Percentiles rank a stretch among this genome's conserved stretches.
Evolutionary conservation across 1,284 basidiomycete genomes (phyloP).

Genomic region (Trametes pubescens): DNA sequence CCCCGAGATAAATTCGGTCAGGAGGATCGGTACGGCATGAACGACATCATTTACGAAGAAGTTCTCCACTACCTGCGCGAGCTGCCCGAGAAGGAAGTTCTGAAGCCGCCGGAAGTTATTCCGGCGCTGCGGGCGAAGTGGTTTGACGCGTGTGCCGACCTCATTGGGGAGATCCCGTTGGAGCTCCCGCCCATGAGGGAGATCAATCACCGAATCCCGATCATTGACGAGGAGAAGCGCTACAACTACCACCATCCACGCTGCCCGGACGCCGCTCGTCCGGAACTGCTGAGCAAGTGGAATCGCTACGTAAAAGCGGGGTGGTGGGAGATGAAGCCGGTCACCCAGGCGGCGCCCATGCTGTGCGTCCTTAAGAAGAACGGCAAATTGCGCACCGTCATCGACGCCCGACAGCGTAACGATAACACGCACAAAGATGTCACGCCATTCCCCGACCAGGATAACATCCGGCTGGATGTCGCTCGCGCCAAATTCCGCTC

Average conservation of each 20-base stretch:
- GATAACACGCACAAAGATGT: conserved; percentile 41
- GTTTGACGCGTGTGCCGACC: neutral
- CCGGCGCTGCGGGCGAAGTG: no score
- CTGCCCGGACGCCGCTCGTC: conserved; percentile 27
- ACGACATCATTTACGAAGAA: neutral
- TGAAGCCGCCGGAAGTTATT: no score
- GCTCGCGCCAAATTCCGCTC: conserved; percentile 33
- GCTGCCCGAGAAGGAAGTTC: no score
- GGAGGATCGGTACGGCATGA: neutral
- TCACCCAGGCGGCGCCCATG: conserved; percentile 32
- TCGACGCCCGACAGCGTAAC: conserved; percentile 37
- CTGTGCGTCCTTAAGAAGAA: conserved; percentile 35
- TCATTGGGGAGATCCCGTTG: conserved; percentile 10
- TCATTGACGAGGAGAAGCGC: conserved; percentile 36
- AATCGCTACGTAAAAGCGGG: conserved; percentile 32
- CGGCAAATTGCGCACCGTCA: conserved; percentile 33
- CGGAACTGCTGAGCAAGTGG: conserved; percentile 32
- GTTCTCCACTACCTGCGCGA: neutral
- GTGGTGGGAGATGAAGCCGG: conserved; percentile 35
- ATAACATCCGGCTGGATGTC: conserved; percentile 40
- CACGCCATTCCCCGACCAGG: conserved; percentile 20
- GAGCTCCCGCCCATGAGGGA: conserved; percentile 8
- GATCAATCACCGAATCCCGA: conserved; percentile 29
- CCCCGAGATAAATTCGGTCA: neutral
- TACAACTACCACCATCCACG: conserved; percentile 36